Evolutionary conservation across 306 rosid species (phyloP).

Genomic region (Casuarina glauca): DNA sequence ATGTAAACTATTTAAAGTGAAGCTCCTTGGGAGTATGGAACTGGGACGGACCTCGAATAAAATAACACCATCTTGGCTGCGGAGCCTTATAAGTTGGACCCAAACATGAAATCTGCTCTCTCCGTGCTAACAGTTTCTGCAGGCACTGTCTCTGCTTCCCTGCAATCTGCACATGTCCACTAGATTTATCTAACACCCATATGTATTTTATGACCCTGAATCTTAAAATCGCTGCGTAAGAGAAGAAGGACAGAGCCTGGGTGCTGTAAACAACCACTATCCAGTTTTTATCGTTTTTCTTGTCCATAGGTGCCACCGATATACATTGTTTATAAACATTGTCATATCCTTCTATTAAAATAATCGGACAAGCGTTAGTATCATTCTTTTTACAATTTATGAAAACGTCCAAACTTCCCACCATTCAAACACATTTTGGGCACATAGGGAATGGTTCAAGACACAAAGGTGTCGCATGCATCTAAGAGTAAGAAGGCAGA

Average conservation of each 20-base stretch:
- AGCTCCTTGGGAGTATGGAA: slow-evolving; percentile 19
- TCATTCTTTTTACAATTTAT: background rate
- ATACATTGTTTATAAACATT: background rate
- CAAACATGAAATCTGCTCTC: slow-evolving; percentile 34
- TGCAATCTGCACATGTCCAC: slow-evolving; percentile 60
- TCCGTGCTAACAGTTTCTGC: slow-evolving; percentile 26
- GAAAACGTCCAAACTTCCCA: background rate
- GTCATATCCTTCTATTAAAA: background rate
- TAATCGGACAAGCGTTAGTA: slow-evolving; percentile 14
- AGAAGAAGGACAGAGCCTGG: slow-evolving; percentile 28
- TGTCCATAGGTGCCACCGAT: slow-evolving; percentile 4
- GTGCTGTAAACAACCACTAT: slow-evolving; percentile 29
- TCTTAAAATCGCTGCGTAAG: slow-evolving; percentile 26
- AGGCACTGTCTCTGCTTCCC: slow-evolving; percentile 32
- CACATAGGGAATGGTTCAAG: slow-evolving; percentile 8
- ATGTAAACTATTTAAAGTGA: slow-evolving; percentile 32
- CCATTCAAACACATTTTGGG: background rate
- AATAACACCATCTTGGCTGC: slow-evolving; percentile 30
- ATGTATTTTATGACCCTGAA: background rate
- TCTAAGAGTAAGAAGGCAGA: background rate
- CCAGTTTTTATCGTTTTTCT: slow-evolving; percentile 16
- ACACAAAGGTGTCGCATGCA: slow-evolving; percentile 20
- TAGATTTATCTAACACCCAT: slow-evolving; percentile 32
- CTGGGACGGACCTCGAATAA: background rate
- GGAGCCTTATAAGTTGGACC: slow-evolving; percentile 37